Base-by-base conservation (phyloP, 345 rosid genomes). In the Excoecaria agallocha region DNA sequence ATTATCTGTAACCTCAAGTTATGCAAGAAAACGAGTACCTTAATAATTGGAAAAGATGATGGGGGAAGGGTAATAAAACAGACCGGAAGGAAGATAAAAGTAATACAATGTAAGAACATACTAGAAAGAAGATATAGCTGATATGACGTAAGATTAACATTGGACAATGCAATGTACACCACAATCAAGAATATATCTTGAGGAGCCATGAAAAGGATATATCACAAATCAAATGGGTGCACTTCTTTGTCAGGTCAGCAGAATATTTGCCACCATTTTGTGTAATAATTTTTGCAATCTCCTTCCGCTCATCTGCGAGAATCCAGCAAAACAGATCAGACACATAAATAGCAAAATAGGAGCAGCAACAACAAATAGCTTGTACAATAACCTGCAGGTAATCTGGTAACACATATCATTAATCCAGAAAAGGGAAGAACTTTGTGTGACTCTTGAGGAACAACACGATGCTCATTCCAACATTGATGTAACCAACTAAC, bases 391-490 rank as follows among this genome's bases (percentile, higher is more conserved):
- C 98, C 98, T 89, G 91, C 83, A 60, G 84, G 82, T 77, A 90
- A 77, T 84, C 86, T 82, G 22, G 99, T 90, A 73, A 95, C 96
- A 73, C 87, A 87, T 66, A 95, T 90, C 45, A 84, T 84, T 81
- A 95, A 85, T 76, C 98, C 99, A 76, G 84, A 81, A 80, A 95
- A 95, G 37, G 99, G 96, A 82, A 87, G 98, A 87, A 93, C 89
- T 85, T 84, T 88, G 85, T 82, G 87, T n/a, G 88, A 75, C 75
- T 92, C 98, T 76, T 86, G 97, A 71, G 98, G 91, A 78, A 94
- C 98, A 80, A 93, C 85, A 66, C 96, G 99, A 69, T 95, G 99
- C 85, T 95, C 99, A 74, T 39, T 87, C 91, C 94, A 90, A 77
- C 99, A 95, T 71, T 87, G 97, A 78, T 79, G 78, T 78, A 95